Evolutionary conservation across 345 rosid species (phyloP).

Genomic region (Gynandropsis gynandra): DNA sequence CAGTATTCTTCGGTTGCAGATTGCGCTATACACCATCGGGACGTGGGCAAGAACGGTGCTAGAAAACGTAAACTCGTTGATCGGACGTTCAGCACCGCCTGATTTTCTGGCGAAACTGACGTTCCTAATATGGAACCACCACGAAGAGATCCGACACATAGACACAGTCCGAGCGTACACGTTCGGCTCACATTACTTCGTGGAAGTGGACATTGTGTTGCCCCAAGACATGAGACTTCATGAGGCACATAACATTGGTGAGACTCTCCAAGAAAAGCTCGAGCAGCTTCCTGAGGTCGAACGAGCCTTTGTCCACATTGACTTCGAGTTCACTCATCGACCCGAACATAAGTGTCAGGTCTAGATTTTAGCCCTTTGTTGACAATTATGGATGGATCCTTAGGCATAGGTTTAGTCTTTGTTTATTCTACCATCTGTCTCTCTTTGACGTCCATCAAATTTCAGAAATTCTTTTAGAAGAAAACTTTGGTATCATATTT

Average conservation of each 20-base stretch:
- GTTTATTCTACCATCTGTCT: too few relatives aligned
- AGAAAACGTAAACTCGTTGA: constrained; percentile 62
- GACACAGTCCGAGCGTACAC: constrained; percentile 85
- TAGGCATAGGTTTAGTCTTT: too few relatives aligned
- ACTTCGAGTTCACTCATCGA: constrained; percentile 70
- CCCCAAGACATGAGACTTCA: constrained; percentile 62
- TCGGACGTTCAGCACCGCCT: constrained; percentile 82
- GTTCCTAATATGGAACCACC: constrained; percentile 77
- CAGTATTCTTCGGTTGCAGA: too few relatives aligned
- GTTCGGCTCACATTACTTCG: constrained; percentile 73
- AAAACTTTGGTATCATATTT: too few relatives aligned
- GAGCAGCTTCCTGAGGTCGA: constrained; percentile 74
- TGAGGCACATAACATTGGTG: constrained; percentile 76
- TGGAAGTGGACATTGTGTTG: constrained; percentile 75
- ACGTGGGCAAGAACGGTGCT: constrained; percentile 78
- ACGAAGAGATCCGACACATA: constrained; percentile 60
- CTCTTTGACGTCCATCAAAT: too few relatives aligned
- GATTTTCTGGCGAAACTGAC: constrained; percentile 71
- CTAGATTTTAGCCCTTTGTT: too few relatives aligned
- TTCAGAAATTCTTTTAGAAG: too few relatives aligned
- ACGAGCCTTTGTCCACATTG: constrained; percentile 85
- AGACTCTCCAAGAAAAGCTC: constrained; percentile 74
- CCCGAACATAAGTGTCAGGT: constrained; percentile 63
- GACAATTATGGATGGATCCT: too few relatives aligned
- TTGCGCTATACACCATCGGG: constrained; percentile 60